phyloP scores from a whole-genome alignment of 2,329 filamentous ascomycete genomes.

The Hypoxylon rubiginosum region DNA sequence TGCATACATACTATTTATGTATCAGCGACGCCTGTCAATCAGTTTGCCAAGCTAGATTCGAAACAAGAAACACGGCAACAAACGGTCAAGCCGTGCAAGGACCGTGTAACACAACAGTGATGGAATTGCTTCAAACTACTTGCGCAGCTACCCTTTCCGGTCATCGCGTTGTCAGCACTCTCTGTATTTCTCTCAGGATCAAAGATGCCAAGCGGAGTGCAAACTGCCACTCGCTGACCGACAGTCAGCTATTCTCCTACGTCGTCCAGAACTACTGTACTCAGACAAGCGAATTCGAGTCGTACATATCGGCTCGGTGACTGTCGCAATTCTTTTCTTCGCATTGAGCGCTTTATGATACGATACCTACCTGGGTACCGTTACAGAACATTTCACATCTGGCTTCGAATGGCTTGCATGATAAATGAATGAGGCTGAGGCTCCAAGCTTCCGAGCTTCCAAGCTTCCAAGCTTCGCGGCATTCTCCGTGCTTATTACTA shows the following conservation, averaged over 20 bases:
- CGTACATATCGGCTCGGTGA: not conserved
- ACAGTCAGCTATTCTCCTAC: not conserved
- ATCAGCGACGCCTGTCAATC: not conserved
- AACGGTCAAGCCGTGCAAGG: not conserved
- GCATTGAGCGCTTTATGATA: conserved; percentile 6
- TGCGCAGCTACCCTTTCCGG: conserved; percentile 14
- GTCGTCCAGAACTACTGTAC: not conserved
- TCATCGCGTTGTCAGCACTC: not conserved
- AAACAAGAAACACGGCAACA: conserved; percentile 43
- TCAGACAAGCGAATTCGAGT: not conserved
- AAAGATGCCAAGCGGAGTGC: not conserved
- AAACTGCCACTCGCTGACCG: conserved; percentile 12
- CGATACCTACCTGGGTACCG: conserved; percentile 2
- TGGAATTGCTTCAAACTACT: conserved; percentile 27
- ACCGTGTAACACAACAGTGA: conserved; percentile 15
- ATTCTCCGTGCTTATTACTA: conserved; percentile 23
- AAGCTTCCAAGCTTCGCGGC: conserved; percentile 12
- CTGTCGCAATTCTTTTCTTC: conserved; percentile 5
- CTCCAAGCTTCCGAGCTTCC: no score
- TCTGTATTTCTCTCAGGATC: not conserved
- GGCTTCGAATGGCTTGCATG: conserved; percentile 30
- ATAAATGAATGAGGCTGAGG: conserved; percentile 32
- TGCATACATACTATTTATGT: conserved; percentile 18
- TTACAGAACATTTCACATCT: conserved; percentile 11
- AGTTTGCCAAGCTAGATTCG: conserved; percentile 39